Evolutionary conservation across 495 filamentous ascomycete genomes (phyloP).

Genomic region (Podospora anserina): DNA sequence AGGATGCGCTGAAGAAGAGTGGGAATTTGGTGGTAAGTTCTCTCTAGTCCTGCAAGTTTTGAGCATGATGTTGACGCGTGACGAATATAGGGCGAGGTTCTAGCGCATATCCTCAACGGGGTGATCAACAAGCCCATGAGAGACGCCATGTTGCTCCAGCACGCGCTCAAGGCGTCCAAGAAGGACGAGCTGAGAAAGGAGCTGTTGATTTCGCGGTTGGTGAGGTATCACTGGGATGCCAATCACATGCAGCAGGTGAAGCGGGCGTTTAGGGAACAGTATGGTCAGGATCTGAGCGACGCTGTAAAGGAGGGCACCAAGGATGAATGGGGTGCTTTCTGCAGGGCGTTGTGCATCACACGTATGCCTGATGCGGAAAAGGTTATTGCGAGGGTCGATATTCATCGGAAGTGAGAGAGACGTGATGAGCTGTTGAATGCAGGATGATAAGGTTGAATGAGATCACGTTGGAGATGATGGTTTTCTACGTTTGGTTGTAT

Average conservation of each 20-base stretch:
- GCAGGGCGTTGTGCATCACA: constrained; percentile 49
- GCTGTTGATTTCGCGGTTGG: constrained; percentile 74
- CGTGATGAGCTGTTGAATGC: neutral
- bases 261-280: constrained; percentile 65
- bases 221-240: constrained; percentile 82
- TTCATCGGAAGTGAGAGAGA: constrained; percentile 14
- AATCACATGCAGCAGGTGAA: constrained; percentile 70
- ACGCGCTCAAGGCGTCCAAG: constrained; percentile 66
- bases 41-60: constrained; percentile 1
- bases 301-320: constrained; percentile 52
- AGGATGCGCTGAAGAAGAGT: constrained; percentile 82
- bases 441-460: neutral
- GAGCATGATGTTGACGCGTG: neutral
- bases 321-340: constrained; percentile 53
- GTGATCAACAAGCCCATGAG: constrained; percentile 93
- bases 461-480: neutral
- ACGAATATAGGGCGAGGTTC: constrained; percentile 72
- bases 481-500: neutral
- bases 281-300: constrained; percentile 65
- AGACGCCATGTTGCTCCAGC: constrained; percentile 89
- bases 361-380: constrained; percentile 54
- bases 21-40: constrained; percentile 82
- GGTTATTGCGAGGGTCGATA: constrained; percentile 39
- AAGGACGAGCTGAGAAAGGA: constrained; percentile 72
- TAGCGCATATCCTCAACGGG: constrained; percentile 95